A percentile compares a stretch with the other conserved stretches of the same genome.
phyloP scores from a whole-genome alignment of 2,329 filamentous ascomycete genomes.

The Fusarium solani-melongenae region DNA sequence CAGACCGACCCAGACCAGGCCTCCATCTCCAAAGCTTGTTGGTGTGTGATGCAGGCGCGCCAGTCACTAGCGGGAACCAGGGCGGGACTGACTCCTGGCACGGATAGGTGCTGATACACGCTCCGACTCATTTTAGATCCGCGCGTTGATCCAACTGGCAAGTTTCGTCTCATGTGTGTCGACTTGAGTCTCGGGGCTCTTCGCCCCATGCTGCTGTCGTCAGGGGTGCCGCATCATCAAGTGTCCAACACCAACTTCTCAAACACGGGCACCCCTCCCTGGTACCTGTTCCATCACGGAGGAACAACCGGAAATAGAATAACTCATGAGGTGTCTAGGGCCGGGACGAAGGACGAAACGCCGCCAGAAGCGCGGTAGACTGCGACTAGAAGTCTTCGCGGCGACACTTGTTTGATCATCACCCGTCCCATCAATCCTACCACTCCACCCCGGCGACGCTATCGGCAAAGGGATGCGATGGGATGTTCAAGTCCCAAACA shows the following conservation, averaged over 20 bases:
- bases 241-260: constrained; percentile 34
- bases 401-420: constrained; percentile 22
- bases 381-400: constrained; percentile 28
- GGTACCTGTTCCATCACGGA: constrained; percentile 15
- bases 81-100: constrained; percentile 21
- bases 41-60: constrained; percentile 18
- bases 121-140: constrained; percentile 42
- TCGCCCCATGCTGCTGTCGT: constrained; percentile 1
- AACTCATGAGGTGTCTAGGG: constrained; percentile 18
- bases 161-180: constrained; percentile 43
- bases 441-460: constrained; percentile 20
- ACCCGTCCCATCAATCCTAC: constrained; percentile 5
- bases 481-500: constrained; percentile 5
- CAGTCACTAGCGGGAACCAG: constrained; percentile 18
- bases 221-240: constrained; percentile 22
- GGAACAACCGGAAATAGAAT: constrained; percentile 34
- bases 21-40: constrained; percentile 13
- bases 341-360: constrained; percentile 35
- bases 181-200: constrained; percentile 25
- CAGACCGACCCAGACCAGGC: constrained; percentile 8
- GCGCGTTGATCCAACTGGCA: constrained; percentile 33
- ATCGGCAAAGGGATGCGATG: constrained; percentile 10
- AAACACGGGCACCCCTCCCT: constrained; percentile 29
- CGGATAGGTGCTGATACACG: constrained; percentile 36
- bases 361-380: constrained; percentile 37